phyloP scores from a whole-genome alignment of 1,139 yeast species.

The Blastobotrys raffinosifermentans region DNA sequence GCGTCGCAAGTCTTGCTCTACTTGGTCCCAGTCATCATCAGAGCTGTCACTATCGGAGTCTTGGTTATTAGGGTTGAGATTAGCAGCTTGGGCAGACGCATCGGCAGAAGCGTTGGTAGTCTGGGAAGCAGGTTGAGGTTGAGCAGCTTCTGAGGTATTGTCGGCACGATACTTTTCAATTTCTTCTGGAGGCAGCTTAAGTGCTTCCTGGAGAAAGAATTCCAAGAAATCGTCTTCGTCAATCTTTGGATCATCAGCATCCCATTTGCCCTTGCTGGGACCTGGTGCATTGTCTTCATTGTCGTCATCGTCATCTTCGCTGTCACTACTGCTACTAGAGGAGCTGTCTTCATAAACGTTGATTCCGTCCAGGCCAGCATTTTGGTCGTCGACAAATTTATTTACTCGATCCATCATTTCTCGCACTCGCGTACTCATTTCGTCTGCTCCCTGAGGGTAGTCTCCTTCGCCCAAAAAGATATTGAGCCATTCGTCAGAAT shows the following conservation, averaged over 20 bases:
- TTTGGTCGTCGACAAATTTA: conserved; percentile 8
- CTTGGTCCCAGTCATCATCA: conserved; percentile 21
- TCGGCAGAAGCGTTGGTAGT: not conserved
- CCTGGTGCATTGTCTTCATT: conserved; percentile 13
- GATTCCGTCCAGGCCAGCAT: not conserved
- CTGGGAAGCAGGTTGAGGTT: not conserved
- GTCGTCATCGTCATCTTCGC: conserved; percentile 21
- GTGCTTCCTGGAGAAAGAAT: conserved; percentile 48
- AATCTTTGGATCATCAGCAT: conserved; percentile 35
- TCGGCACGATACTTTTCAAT: conserved; percentile 32
- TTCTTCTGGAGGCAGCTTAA: conserved; percentile 40
- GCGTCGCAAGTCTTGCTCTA: conserved; percentile 20
- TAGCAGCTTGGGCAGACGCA: not conserved
- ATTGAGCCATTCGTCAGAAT: conserved; percentile 26
- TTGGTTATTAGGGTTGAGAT: conserved; percentile 1
- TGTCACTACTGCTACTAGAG: conserved; percentile 6
- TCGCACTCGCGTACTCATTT: conserved; percentile 6
- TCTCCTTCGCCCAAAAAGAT: conserved; percentile 3
- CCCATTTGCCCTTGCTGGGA: conserved; percentile 14
- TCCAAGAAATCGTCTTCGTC: conserved; percentile 63
- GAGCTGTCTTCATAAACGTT: conserved; percentile 11
- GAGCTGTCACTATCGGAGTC: conserved; percentile 11
- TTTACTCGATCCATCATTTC: conserved; percentile 13
- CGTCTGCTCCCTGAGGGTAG: conserved; percentile 3
- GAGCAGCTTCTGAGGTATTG: not conserved